phyloP scores from a whole-genome alignment of 2,329 filamentous ascomycete genomes.

The Colletotrichum simmondsii region DNA sequence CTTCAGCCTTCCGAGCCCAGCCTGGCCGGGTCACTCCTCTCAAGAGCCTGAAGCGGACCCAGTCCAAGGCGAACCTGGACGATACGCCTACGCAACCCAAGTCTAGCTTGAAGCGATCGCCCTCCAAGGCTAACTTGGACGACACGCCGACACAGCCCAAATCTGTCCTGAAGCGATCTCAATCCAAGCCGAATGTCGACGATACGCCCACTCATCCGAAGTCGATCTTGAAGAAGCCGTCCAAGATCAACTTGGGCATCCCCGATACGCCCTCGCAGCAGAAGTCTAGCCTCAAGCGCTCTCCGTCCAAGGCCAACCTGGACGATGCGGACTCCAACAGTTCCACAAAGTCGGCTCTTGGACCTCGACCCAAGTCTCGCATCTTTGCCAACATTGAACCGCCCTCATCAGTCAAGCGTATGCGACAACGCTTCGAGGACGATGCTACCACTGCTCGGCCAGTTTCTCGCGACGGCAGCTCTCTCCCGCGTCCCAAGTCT shows the following conservation, averaged over 20 bases:
- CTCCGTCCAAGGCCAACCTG: conserved; percentile 70
- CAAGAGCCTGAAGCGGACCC: conserved; percentile 50
- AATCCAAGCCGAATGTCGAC: conserved; percentile 42
- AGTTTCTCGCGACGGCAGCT: conserved; percentile 61
- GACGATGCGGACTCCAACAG: conserved; percentile 66
- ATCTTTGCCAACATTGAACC: conserved; percentile 40
- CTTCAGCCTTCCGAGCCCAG: conserved; percentile 78
- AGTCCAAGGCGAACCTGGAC: conserved; percentile 58
- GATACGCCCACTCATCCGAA: conserved; percentile 37
- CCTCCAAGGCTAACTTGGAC: conserved; percentile 46
- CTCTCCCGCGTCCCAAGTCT: conserved; percentile 61
- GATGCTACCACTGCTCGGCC: conserved; percentile 76
- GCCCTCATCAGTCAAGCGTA: conserved; percentile 71
- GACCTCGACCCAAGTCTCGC: conserved; percentile 18
- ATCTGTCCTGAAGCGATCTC: conserved; percentile 59
- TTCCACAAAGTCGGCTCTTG: conserved; percentile 39
- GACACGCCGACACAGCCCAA: conserved; percentile 38
- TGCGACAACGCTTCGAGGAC: conserved; percentile 74
- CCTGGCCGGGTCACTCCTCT: conserved; percentile 63
- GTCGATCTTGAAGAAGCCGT: conserved; percentile 58
- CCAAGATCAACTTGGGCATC: conserved; percentile 72
- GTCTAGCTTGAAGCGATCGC: conserved; percentile 45
- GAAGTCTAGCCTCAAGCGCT: conserved; percentile 50
- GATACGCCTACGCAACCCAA: conserved; percentile 47
- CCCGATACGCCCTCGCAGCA: conserved; percentile 50